A percentile compares a stretch with the other conserved stretches of the same genome.
Conservation (phyloP, 164 flowering plant genomes). For the Piper longum region DNA sequence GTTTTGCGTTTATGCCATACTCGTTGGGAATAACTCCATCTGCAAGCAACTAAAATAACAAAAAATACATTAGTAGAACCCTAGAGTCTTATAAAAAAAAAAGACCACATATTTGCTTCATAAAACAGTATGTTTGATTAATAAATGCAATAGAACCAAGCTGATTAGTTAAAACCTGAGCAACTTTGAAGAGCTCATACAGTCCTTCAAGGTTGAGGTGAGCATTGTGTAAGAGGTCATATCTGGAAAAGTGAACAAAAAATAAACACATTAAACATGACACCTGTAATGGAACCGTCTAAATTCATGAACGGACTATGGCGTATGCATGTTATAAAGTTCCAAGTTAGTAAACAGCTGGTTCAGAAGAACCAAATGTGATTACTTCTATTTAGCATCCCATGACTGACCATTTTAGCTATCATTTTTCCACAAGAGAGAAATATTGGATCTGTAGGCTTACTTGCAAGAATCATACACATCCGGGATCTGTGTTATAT, state of each 20-base stretch:
- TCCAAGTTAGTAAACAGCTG: neutral
- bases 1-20: conserved; percentile 91
- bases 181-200: conserved; percentile 90
- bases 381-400: neutral
- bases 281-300: neutral
- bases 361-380: neutral
- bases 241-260: conserved; percentile 22
- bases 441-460: conserved; percentile 17
- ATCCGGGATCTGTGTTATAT: conserved; percentile 97
- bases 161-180: conserved; percentile 47
- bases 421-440: neutral
- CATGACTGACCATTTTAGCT: neutral
- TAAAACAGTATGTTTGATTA: neutral
- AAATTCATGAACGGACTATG: too few species aligned
- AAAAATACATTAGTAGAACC: neutral
- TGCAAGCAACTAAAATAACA: conserved; percentile 67
- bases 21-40: conserved; percentile 99
- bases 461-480: conserved; percentile 99
- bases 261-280: neutral
- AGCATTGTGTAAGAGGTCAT: conserved; percentile 93
- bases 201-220: conserved; percentile 85
- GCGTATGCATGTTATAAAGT: too few species aligned
- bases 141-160: neutral
- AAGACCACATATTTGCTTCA: neutral
- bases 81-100: too few species aligned